phyloP scores from a whole-genome alignment of 352 stramenopile genomes.

The Phytophthora agathidicida region DNA sequence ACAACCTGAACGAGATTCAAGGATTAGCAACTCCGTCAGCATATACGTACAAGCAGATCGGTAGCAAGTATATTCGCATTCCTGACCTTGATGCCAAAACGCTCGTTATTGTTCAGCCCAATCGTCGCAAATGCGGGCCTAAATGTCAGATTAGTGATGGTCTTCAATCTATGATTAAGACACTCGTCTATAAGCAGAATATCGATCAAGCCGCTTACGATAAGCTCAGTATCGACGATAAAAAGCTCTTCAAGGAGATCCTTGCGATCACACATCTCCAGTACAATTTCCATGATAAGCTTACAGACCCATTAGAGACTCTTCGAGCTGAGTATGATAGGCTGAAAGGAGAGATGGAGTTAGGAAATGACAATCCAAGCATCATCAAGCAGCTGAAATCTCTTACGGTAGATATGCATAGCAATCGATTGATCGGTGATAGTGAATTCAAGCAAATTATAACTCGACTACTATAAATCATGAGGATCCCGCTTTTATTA shows the following conservation, averaged over 20 bases:
- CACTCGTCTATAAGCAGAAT: neutral
- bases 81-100: constrained; percentile 6
- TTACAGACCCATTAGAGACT: constrained; percentile 12
- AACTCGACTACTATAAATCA: constrained; percentile 18
- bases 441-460: constrained; percentile 24
- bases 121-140: constrained; percentile 10
- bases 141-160: constrained; percentile 4
- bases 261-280: constrained; percentile 12
- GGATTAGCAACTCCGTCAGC: constrained; percentile 8
- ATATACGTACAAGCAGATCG: constrained; percentile 9
- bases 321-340: constrained; percentile 22
- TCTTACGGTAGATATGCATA: constrained; percentile 25
- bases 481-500: no score
- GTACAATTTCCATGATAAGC: constrained; percentile 7
- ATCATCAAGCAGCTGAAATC: constrained; percentile 16
- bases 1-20: constrained; percentile 23
- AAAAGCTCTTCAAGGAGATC: constrained; percentile 18
- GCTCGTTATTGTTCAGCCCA: constrained; percentile 10
- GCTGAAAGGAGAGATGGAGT: constrained; percentile 2
- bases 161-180: constrained; percentile 5
- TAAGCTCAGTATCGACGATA: constrained; percentile 12
- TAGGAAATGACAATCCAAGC: no score
- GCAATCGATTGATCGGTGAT: constrained; percentile 22
- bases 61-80: constrained; percentile 2
- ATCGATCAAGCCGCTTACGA: constrained; percentile 15